A percentile compares a stretch with the other conserved stretches of the same genome.
phyloP scores from a whole-genome alignment of 2,329 filamentous ascomycete genomes.

The Fusarium acutatum region DNA sequence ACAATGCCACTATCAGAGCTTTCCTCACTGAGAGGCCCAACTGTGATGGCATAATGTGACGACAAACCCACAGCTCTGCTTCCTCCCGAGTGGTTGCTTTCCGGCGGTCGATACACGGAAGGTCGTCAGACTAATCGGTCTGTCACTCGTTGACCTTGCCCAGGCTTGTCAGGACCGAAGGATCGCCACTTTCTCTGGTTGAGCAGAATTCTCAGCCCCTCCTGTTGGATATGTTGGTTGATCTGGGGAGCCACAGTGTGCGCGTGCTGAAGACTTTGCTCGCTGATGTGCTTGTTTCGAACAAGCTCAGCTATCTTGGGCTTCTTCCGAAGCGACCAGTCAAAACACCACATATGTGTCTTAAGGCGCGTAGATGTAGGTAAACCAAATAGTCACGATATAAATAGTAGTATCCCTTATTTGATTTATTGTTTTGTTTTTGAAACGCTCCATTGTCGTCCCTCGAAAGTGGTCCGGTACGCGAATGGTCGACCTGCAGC shows the following conservation, averaged over 20 bases:
- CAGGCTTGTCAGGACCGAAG: background rate
- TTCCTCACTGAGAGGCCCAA: conserved; percentile 29
- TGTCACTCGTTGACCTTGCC: conserved; percentile 13
- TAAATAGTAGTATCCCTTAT: background rate
- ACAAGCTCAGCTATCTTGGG: conserved; percentile 3
- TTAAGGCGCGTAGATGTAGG: conserved; percentile 10
- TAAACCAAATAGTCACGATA: background rate
- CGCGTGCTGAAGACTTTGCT: conserved; percentile 15
- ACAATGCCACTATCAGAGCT: conserved; percentile 30
- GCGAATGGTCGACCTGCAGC: background rate
- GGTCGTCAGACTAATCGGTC: conserved; percentile 10
- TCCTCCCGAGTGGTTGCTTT: conserved; percentile 23
- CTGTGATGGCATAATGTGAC: conserved; percentile 30
- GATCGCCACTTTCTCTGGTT: background rate
- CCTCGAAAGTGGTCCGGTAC: background rate
- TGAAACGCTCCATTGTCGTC: background rate
- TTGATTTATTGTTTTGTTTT: background rate
- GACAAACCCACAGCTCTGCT: conserved; percentile 30
- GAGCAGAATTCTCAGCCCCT: background rate
- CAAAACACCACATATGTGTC: background rate
- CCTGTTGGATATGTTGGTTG: background rate
- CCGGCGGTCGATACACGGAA: conserved; percentile 4
- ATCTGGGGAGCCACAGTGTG: conserved; percentile 14
- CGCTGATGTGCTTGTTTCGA: conserved; percentile 28
- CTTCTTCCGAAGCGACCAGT: conserved; percentile 23